Evolutionary conservation across 202 grass and related monocot species (phyloP).

Genomic region (Saccharum hybrid): DNA sequence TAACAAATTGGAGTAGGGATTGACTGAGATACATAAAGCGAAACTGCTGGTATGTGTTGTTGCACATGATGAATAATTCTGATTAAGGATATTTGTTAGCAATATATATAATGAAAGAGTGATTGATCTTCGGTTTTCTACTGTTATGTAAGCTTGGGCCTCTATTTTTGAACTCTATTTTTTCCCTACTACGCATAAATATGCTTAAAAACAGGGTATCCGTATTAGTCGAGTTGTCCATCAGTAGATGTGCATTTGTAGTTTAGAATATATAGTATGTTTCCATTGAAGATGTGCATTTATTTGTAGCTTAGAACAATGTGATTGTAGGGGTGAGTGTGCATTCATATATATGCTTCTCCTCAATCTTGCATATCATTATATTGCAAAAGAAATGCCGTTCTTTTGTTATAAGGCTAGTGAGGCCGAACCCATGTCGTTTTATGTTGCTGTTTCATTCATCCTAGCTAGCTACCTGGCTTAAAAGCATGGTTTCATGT

Average conservation of each 20-base stretch:
- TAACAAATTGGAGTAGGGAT: not conserved
- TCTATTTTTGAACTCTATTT: not conserved
- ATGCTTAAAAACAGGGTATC: too few relatives aligned
- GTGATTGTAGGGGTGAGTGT: too few relatives aligned
- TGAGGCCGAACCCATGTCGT: not conserved
- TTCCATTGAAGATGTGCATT: too few relatives aligned
- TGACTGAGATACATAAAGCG: not conserved
- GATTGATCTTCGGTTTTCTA: not conserved
- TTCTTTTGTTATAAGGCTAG: not conserved
- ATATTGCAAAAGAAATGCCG: not conserved
- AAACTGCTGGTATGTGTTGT: not conserved
- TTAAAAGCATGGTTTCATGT: conserved; percentile 25
- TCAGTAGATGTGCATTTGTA: too few relatives aligned
- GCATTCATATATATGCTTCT: not conserved
- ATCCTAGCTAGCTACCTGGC: not conserved
- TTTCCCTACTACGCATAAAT: too few relatives aligned
- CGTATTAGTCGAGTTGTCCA: too few relatives aligned
- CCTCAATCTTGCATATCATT: not conserved
- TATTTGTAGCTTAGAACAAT: not conserved
- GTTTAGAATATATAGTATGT: too few relatives aligned
- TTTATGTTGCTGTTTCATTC: not conserved
- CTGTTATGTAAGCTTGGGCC: not conserved
- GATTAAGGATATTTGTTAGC: too few relatives aligned
- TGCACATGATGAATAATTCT: too few relatives aligned
- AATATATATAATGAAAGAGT: not conserved